A percentile compares a stretch with the other conserved stretches of the same genome.
These are phyloP conservation scores for Collybia sp. DNA, from an alignment of 768 basidiomycete species.

Conservation along the genomic window DNA sequence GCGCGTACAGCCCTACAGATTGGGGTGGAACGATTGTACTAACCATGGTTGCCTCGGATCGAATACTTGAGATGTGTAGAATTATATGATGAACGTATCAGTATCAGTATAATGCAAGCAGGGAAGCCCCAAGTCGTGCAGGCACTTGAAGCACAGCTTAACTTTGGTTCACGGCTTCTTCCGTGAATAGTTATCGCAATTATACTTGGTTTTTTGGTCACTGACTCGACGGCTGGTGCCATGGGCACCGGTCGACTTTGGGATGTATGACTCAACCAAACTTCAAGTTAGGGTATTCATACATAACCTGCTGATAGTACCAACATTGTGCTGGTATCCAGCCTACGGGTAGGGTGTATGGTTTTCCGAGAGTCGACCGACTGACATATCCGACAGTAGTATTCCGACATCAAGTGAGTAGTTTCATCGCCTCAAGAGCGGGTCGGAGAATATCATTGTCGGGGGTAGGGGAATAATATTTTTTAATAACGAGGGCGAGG, in stretches of 20 bases:
- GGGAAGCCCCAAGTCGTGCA: background rate
- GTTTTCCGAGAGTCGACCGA: background rate
- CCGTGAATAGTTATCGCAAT: too few relatives aligned
- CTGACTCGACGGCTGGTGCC: too few relatives aligned
- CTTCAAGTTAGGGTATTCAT: too few relatives aligned
- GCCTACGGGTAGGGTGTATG: too few relatives aligned
- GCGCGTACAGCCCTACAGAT: background rate
- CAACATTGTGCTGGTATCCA: too few relatives aligned
- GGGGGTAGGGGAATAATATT: constrained; percentile 13
- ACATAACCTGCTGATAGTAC: too few relatives aligned
- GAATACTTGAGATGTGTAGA: background rate
- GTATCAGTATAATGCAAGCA: background rate
- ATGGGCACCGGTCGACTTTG: too few relatives aligned
- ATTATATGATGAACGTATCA: background rate
- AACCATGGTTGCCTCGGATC: constrained; percentile 9
- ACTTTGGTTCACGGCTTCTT: too few relatives aligned
- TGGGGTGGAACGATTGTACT: background rate
- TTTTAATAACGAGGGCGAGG: constrained; percentile 45
- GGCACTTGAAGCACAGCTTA: too few relatives aligned
- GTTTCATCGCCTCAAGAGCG: constrained; percentile 47
- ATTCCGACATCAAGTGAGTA: constrained; percentile 12
- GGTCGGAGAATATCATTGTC: constrained; percentile 37
- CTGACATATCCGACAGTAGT: background rate
- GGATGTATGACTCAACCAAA: too few relatives aligned
- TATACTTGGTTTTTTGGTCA: too few relatives aligned